A percentile compares a stretch with the other conserved stretches of the same genome.
Evolutionary conservation across 1,284 basidiomycete genomes (phyloP).

Genomic region (Trichosporon sp.): DNA sequence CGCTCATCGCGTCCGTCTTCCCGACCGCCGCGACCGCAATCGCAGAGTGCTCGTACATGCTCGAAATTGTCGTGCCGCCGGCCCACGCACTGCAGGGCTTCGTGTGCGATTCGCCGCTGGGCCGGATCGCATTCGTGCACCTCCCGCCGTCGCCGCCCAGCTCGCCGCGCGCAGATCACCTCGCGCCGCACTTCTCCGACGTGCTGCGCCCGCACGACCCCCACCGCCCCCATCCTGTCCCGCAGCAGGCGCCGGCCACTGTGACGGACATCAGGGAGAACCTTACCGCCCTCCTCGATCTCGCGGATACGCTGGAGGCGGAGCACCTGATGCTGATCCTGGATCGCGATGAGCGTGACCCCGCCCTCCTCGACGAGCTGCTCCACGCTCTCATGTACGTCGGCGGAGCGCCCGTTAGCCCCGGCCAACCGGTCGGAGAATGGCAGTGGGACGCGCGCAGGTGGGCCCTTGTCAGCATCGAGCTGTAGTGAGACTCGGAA

Average conservation of each 20-base stretch:
- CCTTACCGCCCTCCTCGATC: constrained; percentile 44
- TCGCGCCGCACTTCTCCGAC: constrained; percentile 41
- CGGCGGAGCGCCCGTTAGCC: constrained; percentile 40
- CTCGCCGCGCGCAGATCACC: constrained; percentile 24
- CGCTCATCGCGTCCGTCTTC: constrained; percentile 41
- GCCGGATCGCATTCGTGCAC: constrained; percentile 40
- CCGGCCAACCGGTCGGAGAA: constrained; percentile 35
- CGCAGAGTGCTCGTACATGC: constrained; percentile 26
- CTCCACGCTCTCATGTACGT: constrained; percentile 47
- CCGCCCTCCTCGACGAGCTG: constrained; percentile 37
- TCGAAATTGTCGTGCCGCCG: constrained; percentile 45
- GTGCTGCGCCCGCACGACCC: constrained; percentile 42
- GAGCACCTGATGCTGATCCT: constrained; percentile 39
- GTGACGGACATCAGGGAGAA: constrained; percentile 44
- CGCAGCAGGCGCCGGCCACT: constrained; percentile 6
- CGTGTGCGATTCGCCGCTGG: constrained; percentile 25
- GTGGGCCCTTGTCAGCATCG: constrained; percentile 48
- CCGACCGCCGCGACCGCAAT: constrained; percentile 33
- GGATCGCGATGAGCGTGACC: constrained; percentile 38
- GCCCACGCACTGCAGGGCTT: constrained; percentile 38
- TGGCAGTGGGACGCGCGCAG: constrained; percentile 43
- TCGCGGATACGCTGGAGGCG: constrained; percentile 43
- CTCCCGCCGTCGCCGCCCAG: constrained; percentile 27
- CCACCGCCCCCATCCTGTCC: constrained; percentile 28
- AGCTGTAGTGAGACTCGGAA: constrained; percentile 31